Conservation (phyloP, 768 basidiomycete species). For the Serendipita vermifera region DNA sequence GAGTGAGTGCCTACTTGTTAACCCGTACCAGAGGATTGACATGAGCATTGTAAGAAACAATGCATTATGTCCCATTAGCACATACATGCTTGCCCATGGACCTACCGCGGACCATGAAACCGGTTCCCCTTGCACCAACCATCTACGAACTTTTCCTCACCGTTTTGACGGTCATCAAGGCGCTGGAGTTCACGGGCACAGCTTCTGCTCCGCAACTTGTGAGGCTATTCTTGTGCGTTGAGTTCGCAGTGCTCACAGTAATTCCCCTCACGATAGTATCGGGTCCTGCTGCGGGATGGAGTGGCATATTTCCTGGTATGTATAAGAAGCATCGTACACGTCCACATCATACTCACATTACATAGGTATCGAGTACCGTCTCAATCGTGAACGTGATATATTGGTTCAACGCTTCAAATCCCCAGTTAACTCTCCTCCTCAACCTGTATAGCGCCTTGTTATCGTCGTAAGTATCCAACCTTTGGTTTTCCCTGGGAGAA, state of each 20-base stretch:
- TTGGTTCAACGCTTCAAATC: background rate
- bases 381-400: background rate
- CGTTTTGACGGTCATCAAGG: background rate
- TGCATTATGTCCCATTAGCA: background rate
- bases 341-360: no score
- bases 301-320: background rate
- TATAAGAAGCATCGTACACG: no score
- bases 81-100: background rate
- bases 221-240: background rate
- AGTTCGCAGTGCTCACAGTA: background rate
- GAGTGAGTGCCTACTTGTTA: background rate
- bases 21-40: background rate
- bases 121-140: background rate
- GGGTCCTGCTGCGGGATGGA: background rate
- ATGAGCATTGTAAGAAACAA: background rate
- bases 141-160: background rate
- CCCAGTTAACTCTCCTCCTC: background rate
- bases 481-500: no score
- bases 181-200: background rate
- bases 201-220: background rate
- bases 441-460: background rate
- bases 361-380: background rate
- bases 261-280: background rate
- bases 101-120: background rate
- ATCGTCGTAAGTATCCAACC: background rate